Evolutionary conservation across 208 protist species (phyloP), one percentile per base, ranked within the genome.

Genomic region (Leishmania tarentolae): DNA sequence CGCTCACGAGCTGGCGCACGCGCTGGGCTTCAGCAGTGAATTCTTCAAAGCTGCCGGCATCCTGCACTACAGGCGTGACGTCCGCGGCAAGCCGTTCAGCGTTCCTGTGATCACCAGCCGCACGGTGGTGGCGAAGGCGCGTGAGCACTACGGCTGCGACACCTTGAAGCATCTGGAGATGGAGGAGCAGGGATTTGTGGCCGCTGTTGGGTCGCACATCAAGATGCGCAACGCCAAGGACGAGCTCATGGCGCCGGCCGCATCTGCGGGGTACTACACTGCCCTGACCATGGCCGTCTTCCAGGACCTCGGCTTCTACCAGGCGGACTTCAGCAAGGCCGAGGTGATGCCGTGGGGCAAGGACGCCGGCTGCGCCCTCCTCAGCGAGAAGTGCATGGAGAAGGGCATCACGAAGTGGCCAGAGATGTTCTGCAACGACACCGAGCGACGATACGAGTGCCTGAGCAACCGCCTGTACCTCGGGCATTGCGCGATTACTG

Each of bases 1-100:
- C 11, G 81, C 88, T 1, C 96, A 98, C 76, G 95, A 97, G 86
- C 80, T 98, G 0, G 81, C 93, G 9, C 96, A 98, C 87, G 91
- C 93, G 28, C 81, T 98, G 40, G 96, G 96, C 9, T 98, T 97
- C 75, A 74, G 24, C 69, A 52, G 15, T 17, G 61, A 0, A 7
- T 72, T 77, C 47, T 94, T 90, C 65, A 24, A 50, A 13, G 70
- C 4, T 3, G 1, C 24, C 13, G 44, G 42, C 37, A 85, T 91
- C 28, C 4, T 75, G 19, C 3, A 0, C 13, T 76, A 17, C 47
- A 72, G 82, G 59, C 46, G 53, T 2, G 69, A 71, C 21, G 35
- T 92, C n/a, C 87, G 91, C 50, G 83, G 86, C 37, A 94, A 91
- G 85, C 24, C 46, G 17, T 50, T 35, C 8, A 53, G 52, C 0